Conservation (phyloP, 2,329 filamentous ascomycete species). For the Fusarium subtropicale region DNA sequence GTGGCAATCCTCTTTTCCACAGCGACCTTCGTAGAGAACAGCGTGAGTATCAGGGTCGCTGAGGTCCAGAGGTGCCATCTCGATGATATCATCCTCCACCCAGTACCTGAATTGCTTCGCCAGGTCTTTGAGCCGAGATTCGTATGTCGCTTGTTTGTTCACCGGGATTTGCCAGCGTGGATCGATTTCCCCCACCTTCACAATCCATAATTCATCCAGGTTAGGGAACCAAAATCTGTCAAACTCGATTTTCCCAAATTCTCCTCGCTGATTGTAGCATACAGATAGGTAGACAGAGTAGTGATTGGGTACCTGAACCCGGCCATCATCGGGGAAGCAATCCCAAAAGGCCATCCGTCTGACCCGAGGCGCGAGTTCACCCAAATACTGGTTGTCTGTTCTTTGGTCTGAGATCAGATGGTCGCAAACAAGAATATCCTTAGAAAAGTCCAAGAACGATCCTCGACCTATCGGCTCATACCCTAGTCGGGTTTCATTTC, state of each 20-base stretch:
- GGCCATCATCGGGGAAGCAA: slow-evolving; percentile 55
- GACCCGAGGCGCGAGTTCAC: slow-evolving; percentile 51
- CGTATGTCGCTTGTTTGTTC: slow-evolving; percentile 48
- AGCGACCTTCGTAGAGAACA: slow-evolving; percentile 52
- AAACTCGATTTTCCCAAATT: slow-evolving; percentile 52
- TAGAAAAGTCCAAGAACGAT: slow-evolving; percentile 53
- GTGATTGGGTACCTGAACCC: slow-evolving; percentile 50
- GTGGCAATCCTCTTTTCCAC: slow-evolving; percentile 52
- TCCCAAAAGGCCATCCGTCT: slow-evolving; percentile 55
- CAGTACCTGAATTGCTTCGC: slow-evolving; percentile 55
- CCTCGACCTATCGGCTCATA: slow-evolving; percentile 53
- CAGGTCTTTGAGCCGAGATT: slow-evolving; percentile 48
- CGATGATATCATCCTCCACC: slow-evolving; percentile 54
- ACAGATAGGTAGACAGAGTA: slow-evolving; percentile 53
- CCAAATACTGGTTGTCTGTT: slow-evolving; percentile 47
- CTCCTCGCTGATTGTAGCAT: slow-evolving; percentile 48
- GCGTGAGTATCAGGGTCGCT: slow-evolving; percentile 51
- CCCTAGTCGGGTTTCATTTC: slow-evolving; percentile 50
- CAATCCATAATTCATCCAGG: slow-evolving; percentile 54
- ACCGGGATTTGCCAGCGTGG: slow-evolving; percentile 52
- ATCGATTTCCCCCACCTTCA: slow-evolving; percentile 55
- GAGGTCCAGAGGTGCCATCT: slow-evolving; percentile 53
- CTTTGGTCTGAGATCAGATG: slow-evolving; percentile 52
- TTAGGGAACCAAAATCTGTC: slow-evolving; percentile 56
- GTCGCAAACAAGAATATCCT: slow-evolving; percentile 55